phyloP scores from a whole-genome alignment of 306 rosid genomes.

The Sophora flavescens region DNA sequence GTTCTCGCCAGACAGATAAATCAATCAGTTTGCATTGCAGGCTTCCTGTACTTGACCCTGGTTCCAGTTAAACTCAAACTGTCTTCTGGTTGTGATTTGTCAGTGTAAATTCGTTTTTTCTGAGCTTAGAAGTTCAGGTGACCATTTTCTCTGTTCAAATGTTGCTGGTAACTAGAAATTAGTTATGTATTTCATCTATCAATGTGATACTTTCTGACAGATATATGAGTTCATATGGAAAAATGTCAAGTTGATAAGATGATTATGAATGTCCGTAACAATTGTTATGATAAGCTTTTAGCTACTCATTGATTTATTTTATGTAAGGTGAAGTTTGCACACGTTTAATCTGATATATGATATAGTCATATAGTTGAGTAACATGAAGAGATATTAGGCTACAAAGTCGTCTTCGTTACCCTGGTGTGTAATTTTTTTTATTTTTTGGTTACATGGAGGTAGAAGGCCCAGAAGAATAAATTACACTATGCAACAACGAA shows the following conservation, averaged over 20 bases:
- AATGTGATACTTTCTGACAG: slow-evolving; percentile 1
- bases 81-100: slow-evolving; percentile 22
- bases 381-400: slow-evolving; percentile 1
- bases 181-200: slow-evolving; percentile 7
- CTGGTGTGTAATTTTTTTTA: not conserved
- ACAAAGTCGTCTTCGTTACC: not conserved
- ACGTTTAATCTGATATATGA: slow-evolving; percentile 2
- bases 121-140: slow-evolving; percentile 37
- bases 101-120: slow-evolving; percentile 20
- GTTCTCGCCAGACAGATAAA: slow-evolving; percentile 83
- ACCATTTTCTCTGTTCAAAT: slow-evolving; percentile 5
- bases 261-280: slow-evolving; percentile 1
- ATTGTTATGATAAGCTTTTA: slow-evolving; percentile 11
- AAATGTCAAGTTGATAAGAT: slow-evolving; percentile 29
- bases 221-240: not conserved
- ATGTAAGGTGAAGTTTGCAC: not conserved
- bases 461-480: too few species aligned
- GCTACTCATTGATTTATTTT: slow-evolving; percentile 17
- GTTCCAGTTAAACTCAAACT: slow-evolving; percentile 57
- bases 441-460: too few species aligned
- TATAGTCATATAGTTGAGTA: slow-evolving; percentile 24
- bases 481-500: too few species aligned
- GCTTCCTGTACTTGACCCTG: slow-evolving; percentile 86
- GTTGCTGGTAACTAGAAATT: not conserved
- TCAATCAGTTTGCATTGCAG: slow-evolving; percentile 96